Evolutionary conservation across 1,284 basidiomycete genomes (phyloP).

Genomic region (Marasmius sp.): DNA sequence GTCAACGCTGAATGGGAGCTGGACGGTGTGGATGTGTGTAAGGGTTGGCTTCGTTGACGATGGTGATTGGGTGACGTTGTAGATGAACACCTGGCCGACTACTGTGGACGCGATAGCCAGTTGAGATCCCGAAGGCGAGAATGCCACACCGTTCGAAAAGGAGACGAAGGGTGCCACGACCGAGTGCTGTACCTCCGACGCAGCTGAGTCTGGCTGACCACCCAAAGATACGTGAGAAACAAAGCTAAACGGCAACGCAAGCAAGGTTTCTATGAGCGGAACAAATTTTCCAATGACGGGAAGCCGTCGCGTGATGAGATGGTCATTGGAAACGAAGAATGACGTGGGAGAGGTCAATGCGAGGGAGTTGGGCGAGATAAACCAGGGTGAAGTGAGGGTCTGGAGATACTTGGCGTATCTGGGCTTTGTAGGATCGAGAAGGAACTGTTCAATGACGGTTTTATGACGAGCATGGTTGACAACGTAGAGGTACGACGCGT

Average conservation of each 20-base stretch:
- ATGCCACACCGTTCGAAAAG: conserved; percentile 67
- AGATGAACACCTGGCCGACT: conserved; percentile 47
- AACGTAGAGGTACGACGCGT: conserved; percentile 55
- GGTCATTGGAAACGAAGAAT: conserved; percentile 73
- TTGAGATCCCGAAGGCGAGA: conserved; percentile 47
- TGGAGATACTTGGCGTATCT: conserved; percentile 49
- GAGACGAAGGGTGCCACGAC: conserved; percentile 48
- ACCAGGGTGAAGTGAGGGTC: conserved; percentile 54
- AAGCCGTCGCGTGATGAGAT: conserved; percentile 62
- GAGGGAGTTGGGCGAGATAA: conserved; percentile 64
- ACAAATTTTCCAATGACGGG: conserved; percentile 49
- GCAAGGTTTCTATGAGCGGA: conserved; percentile 54
- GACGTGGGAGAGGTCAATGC: conserved; percentile 59
- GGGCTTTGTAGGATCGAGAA: conserved; percentile 42
- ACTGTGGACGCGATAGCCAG: conserved; percentile 60
- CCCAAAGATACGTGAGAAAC: conserved; percentile 54
- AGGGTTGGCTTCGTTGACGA: conserved; percentile 38
- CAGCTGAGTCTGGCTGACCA: conserved; percentile 20
- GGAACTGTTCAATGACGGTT: conserved; percentile 66
- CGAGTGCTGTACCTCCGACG: conserved; percentile 30
- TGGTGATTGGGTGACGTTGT: conserved; percentile 35
- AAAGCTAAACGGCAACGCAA: conserved; percentile 58
- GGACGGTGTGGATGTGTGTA: conserved; percentile 33
- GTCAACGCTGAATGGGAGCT: conserved; percentile 59
- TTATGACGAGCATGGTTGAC: conserved; percentile 61